A percentile compares a stretch with the other conserved stretches of the same genome.
Evolutionary conservation across 23 red algal genomes (phyloP).

Genomic region (Gracilaria caudata): DNA sequence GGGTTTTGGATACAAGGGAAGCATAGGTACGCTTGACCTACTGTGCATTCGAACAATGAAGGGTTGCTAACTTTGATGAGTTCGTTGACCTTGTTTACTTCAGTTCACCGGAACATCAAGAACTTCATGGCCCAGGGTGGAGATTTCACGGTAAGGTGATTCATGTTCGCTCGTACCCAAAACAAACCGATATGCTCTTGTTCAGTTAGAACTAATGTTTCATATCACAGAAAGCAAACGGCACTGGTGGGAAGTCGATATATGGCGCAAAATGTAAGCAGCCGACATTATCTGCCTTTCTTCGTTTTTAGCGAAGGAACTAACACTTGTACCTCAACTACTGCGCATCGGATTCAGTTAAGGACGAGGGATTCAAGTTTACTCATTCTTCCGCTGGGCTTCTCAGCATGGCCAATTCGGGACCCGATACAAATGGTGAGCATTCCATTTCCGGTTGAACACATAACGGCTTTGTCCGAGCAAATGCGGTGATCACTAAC

Average conservation of each 20-base stretch:
- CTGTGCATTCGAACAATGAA: background rate
- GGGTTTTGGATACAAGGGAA: conserved; percentile 86
- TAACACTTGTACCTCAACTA: background rate
- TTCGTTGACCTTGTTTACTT: background rate
- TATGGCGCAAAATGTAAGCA: conserved; percentile 82
- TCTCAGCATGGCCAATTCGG: conserved; percentile 95
- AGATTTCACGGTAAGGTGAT: conserved; percentile 80
- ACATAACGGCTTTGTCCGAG: background rate
- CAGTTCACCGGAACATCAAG: conserved; percentile 90
- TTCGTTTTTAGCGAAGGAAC: background rate
- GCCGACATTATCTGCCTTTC: background rate
- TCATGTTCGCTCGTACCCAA: background rate
- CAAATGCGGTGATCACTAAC: background rate
- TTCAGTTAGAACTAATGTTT: conserved; percentile 23
- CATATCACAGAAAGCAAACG: conserved; percentile 67
- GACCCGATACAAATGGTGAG: conserved; percentile 93
- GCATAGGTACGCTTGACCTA: conserved; percentile 37
- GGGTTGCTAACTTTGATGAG: background rate
- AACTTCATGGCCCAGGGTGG: conserved; percentile 97
- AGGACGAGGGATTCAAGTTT: conserved; percentile 87
- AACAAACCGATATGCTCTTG: background rate
- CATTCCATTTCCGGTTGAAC: background rate
- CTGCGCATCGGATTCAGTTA: conserved; percentile 35
- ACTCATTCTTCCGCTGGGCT: conserved; percentile 77
- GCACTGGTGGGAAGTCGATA: conserved; percentile 92